Evolutionary conservation across 345 rosid genomes (phyloP).

Genomic region (Eucalyptus marginata): DNA sequence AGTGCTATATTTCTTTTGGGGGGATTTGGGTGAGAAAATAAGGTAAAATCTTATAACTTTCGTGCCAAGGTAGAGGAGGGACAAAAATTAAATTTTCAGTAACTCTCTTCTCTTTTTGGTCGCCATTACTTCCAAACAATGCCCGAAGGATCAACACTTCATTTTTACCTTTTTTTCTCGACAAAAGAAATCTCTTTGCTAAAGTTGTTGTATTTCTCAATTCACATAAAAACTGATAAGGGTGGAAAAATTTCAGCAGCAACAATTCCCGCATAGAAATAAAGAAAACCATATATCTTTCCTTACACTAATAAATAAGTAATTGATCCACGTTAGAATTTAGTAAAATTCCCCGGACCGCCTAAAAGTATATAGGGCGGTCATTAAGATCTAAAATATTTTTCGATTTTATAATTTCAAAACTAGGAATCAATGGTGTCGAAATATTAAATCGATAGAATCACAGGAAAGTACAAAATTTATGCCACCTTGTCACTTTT

Average conservation of each 20-base stretch:
- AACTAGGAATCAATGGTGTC: not conserved
- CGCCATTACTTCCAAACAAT: not conserved
- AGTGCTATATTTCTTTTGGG: accelerated
- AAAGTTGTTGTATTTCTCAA: not conserved
- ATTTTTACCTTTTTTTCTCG: not conserved
- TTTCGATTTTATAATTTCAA: not conserved
- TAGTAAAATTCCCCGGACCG: not conserved
- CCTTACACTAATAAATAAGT: not conserved
- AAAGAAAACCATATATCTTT: not conserved
- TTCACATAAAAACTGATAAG: not conserved
- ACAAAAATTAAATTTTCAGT: not conserved
- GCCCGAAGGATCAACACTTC: not conserved
- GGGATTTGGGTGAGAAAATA: not conserved
- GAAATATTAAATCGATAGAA: not conserved
- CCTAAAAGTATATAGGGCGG: not conserved
- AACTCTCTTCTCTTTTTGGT: not conserved
- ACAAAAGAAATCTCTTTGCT: not conserved
- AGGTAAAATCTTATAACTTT: not conserved
- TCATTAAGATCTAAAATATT: not conserved
- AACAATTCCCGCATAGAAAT: not conserved
- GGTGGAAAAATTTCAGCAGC: not conserved
- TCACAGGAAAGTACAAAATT: not conserved
- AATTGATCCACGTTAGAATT: not conserved
- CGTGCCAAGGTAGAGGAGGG: not conserved
- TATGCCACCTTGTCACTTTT: not conserved